Base-by-base conservation (phyloP, 139 green algal genomes). In the Tetradesmus lagerheimii region DNA sequence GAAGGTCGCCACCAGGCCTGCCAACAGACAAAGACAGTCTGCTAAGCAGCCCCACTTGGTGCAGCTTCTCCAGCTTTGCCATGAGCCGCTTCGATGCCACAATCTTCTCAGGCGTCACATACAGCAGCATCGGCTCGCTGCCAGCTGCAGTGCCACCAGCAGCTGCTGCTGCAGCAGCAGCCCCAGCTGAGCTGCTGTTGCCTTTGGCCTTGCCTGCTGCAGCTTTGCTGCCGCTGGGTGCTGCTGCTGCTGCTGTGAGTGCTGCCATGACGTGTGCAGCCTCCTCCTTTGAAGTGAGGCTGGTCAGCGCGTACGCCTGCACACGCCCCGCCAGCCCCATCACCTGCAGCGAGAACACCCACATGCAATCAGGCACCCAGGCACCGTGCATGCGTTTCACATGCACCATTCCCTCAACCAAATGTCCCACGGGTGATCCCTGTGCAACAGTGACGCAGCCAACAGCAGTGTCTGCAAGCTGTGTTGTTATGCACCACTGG, bases 31-130 rank as follows among this genome's bases (percentile, higher is more conserved):
- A n/a, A 71, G 3, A 18, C 16, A 27, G 23, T n/a, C 4, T 31
- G 25, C 25, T 9, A 9, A 31, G 25, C 57, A 71, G 25, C 57
- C 23, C 23, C 45, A 90, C 88, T 77, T 90, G 53, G 90, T 96
- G 83, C 64, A 96, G 62, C 64, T 94, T 93, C 83, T 97, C 93
- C 62, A 97, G 91, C 62, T 94, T 94, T 27, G 88, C 83, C 93
- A 93, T 93, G 38, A 97, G 87, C 20, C 91, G 78, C 74, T 95
- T 93, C 67, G 71, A 93, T 0, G 82, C 87, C n/a, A 92, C 93
- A 25, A 97, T 75, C 89, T 95, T 96, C 76, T 97, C 95, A 3
- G 97, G 97, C 5, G 97, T 99, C 16, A 98, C 92, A 89, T 99
- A 99, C 77, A 99, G 94, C 89, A 99, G 93, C 90, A 86, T 47